Evolutionary conservation across 2,329 filamentous ascomycete genomes (phyloP), one percentile per base, ranked within the genome.

Genomic region (Cercospora zeae-maydis): DNA sequence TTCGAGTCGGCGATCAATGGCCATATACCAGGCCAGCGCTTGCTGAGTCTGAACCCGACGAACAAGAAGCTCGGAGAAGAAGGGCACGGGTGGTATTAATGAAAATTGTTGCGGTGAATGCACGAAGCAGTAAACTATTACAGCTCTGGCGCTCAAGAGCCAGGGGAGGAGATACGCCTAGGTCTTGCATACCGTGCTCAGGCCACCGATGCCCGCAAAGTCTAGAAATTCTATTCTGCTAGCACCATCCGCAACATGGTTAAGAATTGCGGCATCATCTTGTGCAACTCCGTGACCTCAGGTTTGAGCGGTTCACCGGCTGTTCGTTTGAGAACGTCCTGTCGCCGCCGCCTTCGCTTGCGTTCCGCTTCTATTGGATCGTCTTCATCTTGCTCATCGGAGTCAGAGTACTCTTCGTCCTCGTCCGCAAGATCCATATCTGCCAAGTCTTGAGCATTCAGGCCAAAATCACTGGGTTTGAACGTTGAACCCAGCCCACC

Each of bases 321-420:
- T 30, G 65, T 73, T 47, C 75, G 63, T 66, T 73, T 73, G 55
- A 99, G 81, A 63, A 89, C 85, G 73, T 96, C 93, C 73, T 93
- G 90, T 69, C 84, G 86, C 80, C 88, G 90, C 8, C 86, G 84
- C 66, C 93, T 83, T 64, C 91, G 83, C 72, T 88, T 89, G 63
- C 93, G 82, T 80, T 98, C 95, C 5, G 91, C 90, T 66, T 88
- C 87, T 67, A 99, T 96, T 1, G 93, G 92, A 72, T 98, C 93
- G n/a, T 81, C 84, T 61, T 89, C 88, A n/a, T 89, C 75, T 9
- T 81, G 79, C 8, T 78, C 86, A 5, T 93, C 88, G 63, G 95
- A 91, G 58, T 91, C 88, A 11, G 83, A 85, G 3, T 86, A 84
- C 9, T 88, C 87, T 1, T 84, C 85, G 4, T 86, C 84, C 11